Percentiles rank a stretch among this genome's conserved stretches.
Conservation (phyloP, 2,329 filamentous ascomycete genomes). For the Sporothrix brunneoviolacea region DNA sequence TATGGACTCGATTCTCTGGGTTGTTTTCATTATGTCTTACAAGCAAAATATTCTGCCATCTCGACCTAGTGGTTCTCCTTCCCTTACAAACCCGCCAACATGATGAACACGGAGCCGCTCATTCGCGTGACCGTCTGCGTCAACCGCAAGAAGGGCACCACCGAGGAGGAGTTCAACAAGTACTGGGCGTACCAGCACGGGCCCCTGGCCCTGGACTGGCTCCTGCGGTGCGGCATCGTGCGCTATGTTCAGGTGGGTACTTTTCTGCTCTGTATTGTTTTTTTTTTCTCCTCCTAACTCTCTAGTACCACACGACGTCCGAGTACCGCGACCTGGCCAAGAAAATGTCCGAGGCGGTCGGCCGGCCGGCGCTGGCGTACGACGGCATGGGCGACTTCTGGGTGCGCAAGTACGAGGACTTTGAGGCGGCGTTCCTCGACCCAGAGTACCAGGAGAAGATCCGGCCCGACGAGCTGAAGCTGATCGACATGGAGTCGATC, state of each 20-base stretch:
- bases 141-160: constrained; percentile 4
- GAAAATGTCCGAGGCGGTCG: constrained; percentile 6
- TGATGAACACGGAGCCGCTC: constrained; percentile 6
- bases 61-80: not conserved
- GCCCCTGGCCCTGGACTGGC: constrained; percentile 1
- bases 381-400: constrained; percentile 9
- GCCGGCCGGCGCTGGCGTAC: constrained; percentile 2
- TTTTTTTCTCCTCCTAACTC: not conserved
- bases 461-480: constrained; percentile 3
- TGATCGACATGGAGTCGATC: constrained; percentile 6
- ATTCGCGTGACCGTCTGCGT: constrained; percentile 4
- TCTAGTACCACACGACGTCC: constrained; percentile 8
- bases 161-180: constrained; percentile 2
- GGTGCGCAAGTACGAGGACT: constrained; percentile 9
- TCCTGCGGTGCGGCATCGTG: constrained; percentile 7
- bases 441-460: constrained; percentile 7
- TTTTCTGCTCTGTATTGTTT: not conserved
- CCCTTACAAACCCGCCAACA: not conserved
- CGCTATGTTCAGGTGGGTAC: constrained; percentile 6
- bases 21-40: not conserved
- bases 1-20: no score
- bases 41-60: no score
- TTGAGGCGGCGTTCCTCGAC: constrained; percentile 6
- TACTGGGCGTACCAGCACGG: constrained; percentile 7
- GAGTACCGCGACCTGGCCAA: constrained; percentile 3